Evolutionary conservation across 225 moss, liverwort and hornwort species (phyloP).

Genomic region (Pleurozium schreberi): DNA sequence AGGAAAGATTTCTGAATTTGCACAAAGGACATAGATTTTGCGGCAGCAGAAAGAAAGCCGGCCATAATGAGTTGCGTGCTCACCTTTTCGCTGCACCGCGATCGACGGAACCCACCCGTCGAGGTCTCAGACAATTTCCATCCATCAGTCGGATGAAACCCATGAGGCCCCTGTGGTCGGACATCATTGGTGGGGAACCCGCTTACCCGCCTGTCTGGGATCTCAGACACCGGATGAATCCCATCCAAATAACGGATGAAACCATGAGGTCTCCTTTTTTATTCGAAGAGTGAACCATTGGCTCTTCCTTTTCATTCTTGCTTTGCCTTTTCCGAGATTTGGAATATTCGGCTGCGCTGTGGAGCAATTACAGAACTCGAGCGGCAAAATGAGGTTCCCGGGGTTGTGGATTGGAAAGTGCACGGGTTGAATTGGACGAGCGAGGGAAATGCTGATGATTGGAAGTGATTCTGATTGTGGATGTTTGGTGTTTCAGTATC

Average conservation of each 20-base stretch:
- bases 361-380: not conserved
- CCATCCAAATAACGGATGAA: not conserved
- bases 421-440: not conserved
- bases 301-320: not conserved
- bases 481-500: not conserved
- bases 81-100: not conserved
- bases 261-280: too few relatives aligned
- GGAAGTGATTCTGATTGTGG: not conserved
- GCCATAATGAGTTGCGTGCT: not conserved
- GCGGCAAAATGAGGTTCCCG: not conserved
- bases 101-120: too few relatives aligned
- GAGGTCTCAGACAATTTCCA: not conserved
- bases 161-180: not conserved
- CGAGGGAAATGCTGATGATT: not conserved
- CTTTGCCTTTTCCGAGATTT: not conserved
- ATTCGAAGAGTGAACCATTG: not conserved
- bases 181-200: too few relatives aligned
- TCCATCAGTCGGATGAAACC: not conserved
- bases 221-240: not conserved
- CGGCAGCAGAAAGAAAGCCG: too few relatives aligned
- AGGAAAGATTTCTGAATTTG: too few relatives aligned
- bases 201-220: not conserved
- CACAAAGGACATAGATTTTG: not conserved
- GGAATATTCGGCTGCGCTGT: not conserved
- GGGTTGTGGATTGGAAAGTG: not conserved